Evolutionary conservation across 768 basidiomycete species (phyloP).

Genomic region (Xerocomus spinulosus): DNA sequence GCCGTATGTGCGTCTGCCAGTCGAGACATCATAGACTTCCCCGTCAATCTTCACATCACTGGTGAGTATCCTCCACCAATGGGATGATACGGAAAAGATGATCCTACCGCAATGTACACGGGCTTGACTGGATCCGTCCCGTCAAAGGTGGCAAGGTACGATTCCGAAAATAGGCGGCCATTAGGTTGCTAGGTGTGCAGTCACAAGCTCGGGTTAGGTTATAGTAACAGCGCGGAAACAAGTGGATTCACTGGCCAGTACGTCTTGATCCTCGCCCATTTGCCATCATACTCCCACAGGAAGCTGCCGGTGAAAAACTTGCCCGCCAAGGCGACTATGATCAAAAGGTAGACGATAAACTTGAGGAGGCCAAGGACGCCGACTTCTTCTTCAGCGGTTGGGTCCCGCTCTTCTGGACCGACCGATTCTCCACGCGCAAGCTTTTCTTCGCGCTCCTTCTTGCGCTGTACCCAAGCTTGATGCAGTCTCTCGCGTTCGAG

Average conservation of each 20-base stretch:
- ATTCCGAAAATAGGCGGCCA: constrained; percentile 73
- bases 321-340: constrained; percentile 58
- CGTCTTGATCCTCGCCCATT: constrained; percentile 55
- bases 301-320: constrained; percentile 87
- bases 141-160: constrained; percentile 60
- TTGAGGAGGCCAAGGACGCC: constrained; percentile 63
- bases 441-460: constrained; percentile 67
- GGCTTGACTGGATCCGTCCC: constrained; percentile 63
- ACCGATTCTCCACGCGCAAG: constrained; percentile 70
- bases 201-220: background rate
- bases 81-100: constrained; percentile 11
- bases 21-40: constrained; percentile 89
- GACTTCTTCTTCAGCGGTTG: constrained; percentile 64
- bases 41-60: constrained; percentile 68
- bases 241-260: constrained; percentile 53
- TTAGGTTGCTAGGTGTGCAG: constrained; percentile 39
- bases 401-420: constrained; percentile 69
- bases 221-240: background rate
- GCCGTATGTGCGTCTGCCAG: constrained; percentile 71
- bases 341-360: constrained; percentile 53
- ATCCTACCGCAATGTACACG: constrained; percentile 77
- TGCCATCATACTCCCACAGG: constrained; percentile 75
- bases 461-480: constrained; percentile 63
- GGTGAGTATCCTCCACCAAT: constrained; percentile 4
- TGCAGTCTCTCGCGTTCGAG: constrained; percentile 57